Percentiles rank a stretch among this genome's conserved stretches.
Conservation (phyloP, 306 rosid species). For the Vigna hirtella region DNA sequence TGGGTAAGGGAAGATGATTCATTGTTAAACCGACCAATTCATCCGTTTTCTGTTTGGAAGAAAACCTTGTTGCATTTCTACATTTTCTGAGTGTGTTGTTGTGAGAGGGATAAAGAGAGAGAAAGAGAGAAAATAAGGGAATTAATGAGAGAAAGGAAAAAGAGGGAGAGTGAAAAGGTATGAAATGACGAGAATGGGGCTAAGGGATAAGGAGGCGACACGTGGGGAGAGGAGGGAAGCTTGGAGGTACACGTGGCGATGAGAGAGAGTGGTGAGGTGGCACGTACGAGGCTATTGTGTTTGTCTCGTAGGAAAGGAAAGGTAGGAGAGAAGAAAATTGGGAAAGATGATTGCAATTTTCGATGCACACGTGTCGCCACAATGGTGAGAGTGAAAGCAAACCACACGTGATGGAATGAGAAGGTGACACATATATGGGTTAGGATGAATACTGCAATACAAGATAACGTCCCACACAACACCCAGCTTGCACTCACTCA, state of each 20-base stretch:
- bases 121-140: background rate
- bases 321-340: too few relatives aligned
- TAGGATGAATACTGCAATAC: too few relatives aligned
- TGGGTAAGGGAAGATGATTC: slow-evolving; percentile 13
- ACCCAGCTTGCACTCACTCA: too few relatives aligned
- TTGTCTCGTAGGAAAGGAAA: slow-evolving; percentile 28
- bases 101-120: background rate
- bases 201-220: slow-evolving; percentile 15
- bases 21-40: slow-evolving; percentile 18
- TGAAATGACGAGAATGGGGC: slow-evolving; percentile 48
- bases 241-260: slow-evolving; percentile 46
- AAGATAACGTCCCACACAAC: background rate
- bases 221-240: slow-evolving; percentile 44
- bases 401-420: slow-evolving; percentile 49
- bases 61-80: slow-evolving; percentile 3
- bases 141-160: background rate
- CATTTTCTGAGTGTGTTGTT: slow-evolving; percentile 27
- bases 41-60: background rate
- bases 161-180: background rate
- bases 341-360: slow-evolving; percentile 1
- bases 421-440: slow-evolving; percentile 44
- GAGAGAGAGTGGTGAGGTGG: background rate
- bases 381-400: background rate
- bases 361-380: slow-evolving; percentile 48
- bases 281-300: slow-evolving; percentile 3